Evolutionary conservation across 176 grass and related monocot genomes (phyloP).

Genomic region (Neostapfia colusana): DNA sequence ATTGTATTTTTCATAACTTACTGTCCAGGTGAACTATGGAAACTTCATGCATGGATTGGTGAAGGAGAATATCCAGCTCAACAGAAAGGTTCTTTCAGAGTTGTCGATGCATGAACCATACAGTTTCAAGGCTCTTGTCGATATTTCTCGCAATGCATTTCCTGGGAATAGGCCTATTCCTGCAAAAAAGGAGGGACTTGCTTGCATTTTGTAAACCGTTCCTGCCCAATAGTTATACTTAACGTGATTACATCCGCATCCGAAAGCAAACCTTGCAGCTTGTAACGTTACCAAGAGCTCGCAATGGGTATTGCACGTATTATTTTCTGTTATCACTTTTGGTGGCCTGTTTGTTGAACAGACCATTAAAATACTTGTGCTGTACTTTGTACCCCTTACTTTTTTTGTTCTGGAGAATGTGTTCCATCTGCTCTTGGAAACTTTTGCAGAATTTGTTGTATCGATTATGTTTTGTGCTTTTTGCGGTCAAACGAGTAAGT

Average conservation of each 20-base stretch:
- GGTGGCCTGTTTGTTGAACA: constrained; percentile 1
- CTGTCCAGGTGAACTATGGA: constrained; percentile 78
- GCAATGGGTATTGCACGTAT: neutral
- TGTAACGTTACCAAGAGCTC: neutral
- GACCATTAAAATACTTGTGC: neutral
- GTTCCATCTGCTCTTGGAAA: neutral
- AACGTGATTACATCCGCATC: neutral
- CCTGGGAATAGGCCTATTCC: constrained; percentile 68
- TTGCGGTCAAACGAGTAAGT: neutral
- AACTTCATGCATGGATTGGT: constrained; percentile 95
- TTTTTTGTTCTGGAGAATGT: neutral
- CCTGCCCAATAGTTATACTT: neutral
- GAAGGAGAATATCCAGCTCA: constrained; percentile 95
- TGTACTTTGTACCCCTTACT: neutral
- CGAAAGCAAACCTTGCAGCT: neutral
- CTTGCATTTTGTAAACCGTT: constrained; percentile 50
- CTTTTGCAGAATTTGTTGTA: neutral
- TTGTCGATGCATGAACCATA: constrained; percentile 91
- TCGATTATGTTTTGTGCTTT: neutral
- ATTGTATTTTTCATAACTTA: neutral
- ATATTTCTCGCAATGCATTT: constrained; percentile 76
- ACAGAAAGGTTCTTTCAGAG: constrained; percentile 94
- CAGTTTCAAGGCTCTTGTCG: constrained; percentile 92
- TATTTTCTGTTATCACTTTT: neutral
- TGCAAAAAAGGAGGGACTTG: constrained; percentile 68